Conservation (phyloP, 306 rosid species). For the Pyrus bretschneideri region DNA sequence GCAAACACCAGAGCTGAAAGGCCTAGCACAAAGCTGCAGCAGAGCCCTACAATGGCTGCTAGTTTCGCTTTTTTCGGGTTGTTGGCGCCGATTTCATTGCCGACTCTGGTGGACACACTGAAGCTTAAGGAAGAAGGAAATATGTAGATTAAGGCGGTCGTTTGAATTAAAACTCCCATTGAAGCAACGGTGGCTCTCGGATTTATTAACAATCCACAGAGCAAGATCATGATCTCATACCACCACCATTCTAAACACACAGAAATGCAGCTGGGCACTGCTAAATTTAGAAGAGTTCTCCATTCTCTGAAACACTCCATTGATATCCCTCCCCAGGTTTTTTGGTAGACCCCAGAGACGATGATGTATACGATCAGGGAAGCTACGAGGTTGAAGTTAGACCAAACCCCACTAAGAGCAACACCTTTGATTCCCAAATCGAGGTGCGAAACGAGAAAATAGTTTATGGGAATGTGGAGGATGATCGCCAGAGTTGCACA, state of each 20-base stretch:
- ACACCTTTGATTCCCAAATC: conserved; percentile 66
- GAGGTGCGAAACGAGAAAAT: conserved; percentile 46
- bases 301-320: conserved; percentile 49
- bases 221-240: conserved; percentile 88
- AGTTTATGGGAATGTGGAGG: conserved; percentile 74
- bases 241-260: conserved; percentile 99
- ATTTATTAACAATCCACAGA: conserved; percentile 58
- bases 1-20: conserved; percentile 54
- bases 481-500: conserved; percentile 62
- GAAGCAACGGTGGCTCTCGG: conserved; percentile 83
- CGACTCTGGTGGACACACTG: conserved; percentile 88
- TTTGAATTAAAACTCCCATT: conserved; percentile 87
- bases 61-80: conserved; percentile 52
- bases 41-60: conserved; percentile 68
- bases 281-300: conserved; percentile 52
- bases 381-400: conserved; percentile 63
- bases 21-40: conserved; percentile 57
- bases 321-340: conserved; percentile 69
- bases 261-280: conserved; percentile 83
- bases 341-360: conserved; percentile 39
- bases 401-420: conserved; percentile 70
- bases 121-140: conserved; percentile 78
- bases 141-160: conserved; percentile 74
- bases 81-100: conserved; percentile 75
- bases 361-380: conserved; percentile 51